Evolutionary conservation across 352 stramenopile genomes (phyloP).

Genomic region (Phytopythium cucurbitacearum): DNA sequence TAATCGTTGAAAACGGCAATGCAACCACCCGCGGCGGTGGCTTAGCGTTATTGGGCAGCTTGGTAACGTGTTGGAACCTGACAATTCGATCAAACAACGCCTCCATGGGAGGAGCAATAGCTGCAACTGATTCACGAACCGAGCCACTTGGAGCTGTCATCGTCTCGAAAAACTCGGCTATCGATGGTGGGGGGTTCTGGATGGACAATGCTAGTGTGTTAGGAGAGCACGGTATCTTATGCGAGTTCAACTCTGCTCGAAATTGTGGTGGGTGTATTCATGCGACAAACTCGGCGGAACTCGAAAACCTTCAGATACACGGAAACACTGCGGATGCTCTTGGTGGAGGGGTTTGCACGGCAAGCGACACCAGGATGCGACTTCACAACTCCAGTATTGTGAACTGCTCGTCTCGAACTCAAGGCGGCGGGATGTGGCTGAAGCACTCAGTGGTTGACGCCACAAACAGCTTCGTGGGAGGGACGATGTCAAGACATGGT

Average conservation of each 20-base stretch:
- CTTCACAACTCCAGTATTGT: too few species aligned
- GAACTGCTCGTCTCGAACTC: too few species aligned
- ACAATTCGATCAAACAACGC: slow-evolving; percentile 10
- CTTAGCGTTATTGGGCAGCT: slow-evolving; percentile 4
- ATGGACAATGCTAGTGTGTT: not conserved
- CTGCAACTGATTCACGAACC: slow-evolving; percentile 1
- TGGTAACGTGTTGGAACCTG: slow-evolving; percentile 2
- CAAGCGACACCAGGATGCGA: too few species aligned
- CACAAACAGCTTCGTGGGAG: too few species aligned
- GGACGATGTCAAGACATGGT: not conserved
- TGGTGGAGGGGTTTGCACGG: not conserved
- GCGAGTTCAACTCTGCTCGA: slow-evolving; percentile 1
- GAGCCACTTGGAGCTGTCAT: not conserved
- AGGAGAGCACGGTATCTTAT: not conserved
- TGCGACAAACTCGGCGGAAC: not conserved
- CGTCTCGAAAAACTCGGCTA: not conserved
- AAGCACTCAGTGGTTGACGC: too few species aligned
- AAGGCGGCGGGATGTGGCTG: too few species aligned
- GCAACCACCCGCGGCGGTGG: slow-evolving; percentile 5
- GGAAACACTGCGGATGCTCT: not conserved
- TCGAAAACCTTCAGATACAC: not conserved
- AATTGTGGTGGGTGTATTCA: not conserved
- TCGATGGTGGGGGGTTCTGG: not conserved
- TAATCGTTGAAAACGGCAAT: slow-evolving; percentile 3
- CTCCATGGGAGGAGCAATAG: slow-evolving; percentile 7